Evolutionary conservation across 2,329 filamentous ascomycete genomes (phyloP).

Genomic region (Aureobasidium musti): DNA sequence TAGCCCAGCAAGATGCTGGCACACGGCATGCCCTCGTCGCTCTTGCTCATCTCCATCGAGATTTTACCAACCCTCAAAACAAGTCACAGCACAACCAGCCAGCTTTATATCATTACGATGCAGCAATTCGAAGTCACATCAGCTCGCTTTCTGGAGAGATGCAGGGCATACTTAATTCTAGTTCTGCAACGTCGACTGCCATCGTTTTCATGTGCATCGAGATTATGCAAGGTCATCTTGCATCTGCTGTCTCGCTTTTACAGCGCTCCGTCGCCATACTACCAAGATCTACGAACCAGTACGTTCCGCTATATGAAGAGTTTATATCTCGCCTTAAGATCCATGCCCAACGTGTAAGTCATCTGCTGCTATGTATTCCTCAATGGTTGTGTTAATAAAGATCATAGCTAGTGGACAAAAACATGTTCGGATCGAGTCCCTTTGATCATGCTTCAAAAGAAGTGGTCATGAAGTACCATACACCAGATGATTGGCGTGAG

Average conservation of each 20-base stretch:
- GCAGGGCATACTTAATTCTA: neutral
- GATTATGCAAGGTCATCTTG: slow-evolving; percentile 20
- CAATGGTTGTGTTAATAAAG: neutral
- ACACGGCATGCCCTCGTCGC: neutral
- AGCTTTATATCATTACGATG: slow-evolving; percentile 12
- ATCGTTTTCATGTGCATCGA: slow-evolving; percentile 21
- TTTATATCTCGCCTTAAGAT: neutral
- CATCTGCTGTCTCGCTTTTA: slow-evolving; percentile 1
- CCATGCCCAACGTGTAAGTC: neutral
- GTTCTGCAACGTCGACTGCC: neutral
- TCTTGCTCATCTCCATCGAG: slow-evolving; percentile 2
- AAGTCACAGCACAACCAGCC: neutral
- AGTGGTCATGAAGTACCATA: neutral
- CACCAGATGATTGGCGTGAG: neutral
- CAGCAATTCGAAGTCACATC: slow-evolving; percentile 9
- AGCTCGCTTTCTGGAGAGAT: neutral
- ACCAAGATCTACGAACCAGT: neutral
- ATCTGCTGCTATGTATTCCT: neutral
- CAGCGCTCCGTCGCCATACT: slow-evolving; percentile 3
- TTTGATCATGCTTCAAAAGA: neutral
- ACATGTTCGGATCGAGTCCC: neutral
- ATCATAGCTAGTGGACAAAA: neutral
- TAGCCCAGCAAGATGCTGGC: neutral
- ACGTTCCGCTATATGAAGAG: neutral
- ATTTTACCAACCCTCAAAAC: neutral